phyloP scores from a whole-genome alignment of 1,284 basidiomycete genomes.

The Athelia psychrophila region DNA sequence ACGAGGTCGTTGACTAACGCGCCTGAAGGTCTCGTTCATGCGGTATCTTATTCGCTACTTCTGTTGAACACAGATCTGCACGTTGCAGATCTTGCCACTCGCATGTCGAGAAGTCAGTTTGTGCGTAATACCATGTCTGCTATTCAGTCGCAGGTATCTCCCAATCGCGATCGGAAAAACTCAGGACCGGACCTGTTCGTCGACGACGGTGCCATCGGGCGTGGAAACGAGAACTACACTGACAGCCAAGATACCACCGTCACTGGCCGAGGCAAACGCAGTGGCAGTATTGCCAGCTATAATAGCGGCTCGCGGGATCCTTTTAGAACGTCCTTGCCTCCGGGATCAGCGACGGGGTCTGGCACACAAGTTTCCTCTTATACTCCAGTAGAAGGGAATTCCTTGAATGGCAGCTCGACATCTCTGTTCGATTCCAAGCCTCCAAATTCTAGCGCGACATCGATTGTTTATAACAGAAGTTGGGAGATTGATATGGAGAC shows the following conservation, averaged over 20 bases:
- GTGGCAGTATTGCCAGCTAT: slow-evolving; percentile 81
- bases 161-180: slow-evolving; percentile 37
- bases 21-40: slow-evolving; percentile 82
- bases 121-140: slow-evolving; percentile 88
- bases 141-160: slow-evolving; percentile 73
- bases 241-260: slow-evolving; percentile 33
- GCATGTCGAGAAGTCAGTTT: slow-evolving; percentile 95
- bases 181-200: slow-evolving; percentile 64
- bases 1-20: background rate
- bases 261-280: slow-evolving; percentile 59
- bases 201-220: slow-evolving; percentile 64
- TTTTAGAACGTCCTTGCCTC: slow-evolving; percentile 31
- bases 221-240: slow-evolving; percentile 43
- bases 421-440: slow-evolving; percentile 29
- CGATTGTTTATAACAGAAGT: slow-evolving; percentile 48
- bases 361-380: slow-evolving; percentile 18
- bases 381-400: slow-evolving; percentile 20
- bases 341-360: slow-evolving; percentile 22
- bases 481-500: slow-evolving; percentile 89
- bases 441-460: slow-evolving; percentile 18
- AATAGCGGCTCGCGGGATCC: slow-evolving; percentile 68
- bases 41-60: slow-evolving; percentile 89
- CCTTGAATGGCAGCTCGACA: slow-evolving; percentile 30
- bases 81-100: slow-evolving; percentile 83
- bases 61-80: slow-evolving; percentile 97